Percentiles rank a stretch among this genome's conserved stretches.
phyloP scores from a whole-genome alignment of 306 rosid species.

The Cucumis hystrix region DNA sequence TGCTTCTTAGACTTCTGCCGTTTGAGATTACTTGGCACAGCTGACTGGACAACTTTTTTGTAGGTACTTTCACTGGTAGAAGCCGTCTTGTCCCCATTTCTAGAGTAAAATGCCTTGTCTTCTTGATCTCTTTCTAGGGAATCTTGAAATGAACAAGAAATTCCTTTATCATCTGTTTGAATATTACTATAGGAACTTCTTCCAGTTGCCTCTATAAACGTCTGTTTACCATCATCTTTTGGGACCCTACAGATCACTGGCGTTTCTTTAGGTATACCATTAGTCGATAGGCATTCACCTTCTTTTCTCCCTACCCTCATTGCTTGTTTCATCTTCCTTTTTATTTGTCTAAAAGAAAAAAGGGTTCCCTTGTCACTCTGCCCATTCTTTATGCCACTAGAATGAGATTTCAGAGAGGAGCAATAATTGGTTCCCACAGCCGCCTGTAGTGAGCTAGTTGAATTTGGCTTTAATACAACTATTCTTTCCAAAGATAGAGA shows the following conservation, averaged over 20 bases:
- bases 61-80: conserved; percentile 24
- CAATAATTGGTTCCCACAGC: conserved; percentile 9
- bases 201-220: conserved; percentile 14
- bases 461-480: conserved; percentile 36
- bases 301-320: conserved; percentile 35
- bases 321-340: conserved; percentile 40
- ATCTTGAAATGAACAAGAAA: conserved; percentile 16
- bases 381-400: conserved; percentile 11
- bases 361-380: conserved; percentile 15
- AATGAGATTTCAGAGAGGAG: conserved; percentile 20
- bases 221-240: conserved; percentile 21
- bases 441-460: conserved; percentile 10
- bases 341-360: conserved; percentile 29
- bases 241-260: conserved; percentile 7
- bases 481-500: conserved; percentile 21
- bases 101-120: conserved; percentile 18
- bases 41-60: conserved; percentile 1
- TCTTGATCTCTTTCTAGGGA: conserved; percentile 11
- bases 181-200: conserved; percentile 9
- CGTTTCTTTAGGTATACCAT: conserved; percentile 10
- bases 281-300: conserved; percentile 9
- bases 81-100: conserved; percentile 22
- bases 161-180: conserved; percentile 5
- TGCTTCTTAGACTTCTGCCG: conserved; percentile 16
- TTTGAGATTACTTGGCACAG: conserved; percentile 3